phyloP scores from a whole-genome alignment of 371 early-diverging fungal genomes.

The Lichtheimia corymbifera region DNA sequence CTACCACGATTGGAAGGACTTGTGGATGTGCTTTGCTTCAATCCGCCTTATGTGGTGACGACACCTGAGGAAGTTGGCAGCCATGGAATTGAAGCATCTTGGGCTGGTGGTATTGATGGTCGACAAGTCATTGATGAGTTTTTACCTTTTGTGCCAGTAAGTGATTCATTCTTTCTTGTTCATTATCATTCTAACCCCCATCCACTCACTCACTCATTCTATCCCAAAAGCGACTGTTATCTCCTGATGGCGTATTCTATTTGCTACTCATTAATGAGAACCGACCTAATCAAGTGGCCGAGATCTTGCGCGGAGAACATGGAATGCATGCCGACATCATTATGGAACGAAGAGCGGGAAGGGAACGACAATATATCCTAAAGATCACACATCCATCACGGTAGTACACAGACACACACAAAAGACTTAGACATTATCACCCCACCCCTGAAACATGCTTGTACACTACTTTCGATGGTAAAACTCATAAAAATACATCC shows the following conservation, averaged over 20 bases:
- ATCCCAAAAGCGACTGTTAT: constrained; percentile 57
- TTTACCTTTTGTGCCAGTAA: constrained; percentile 71
- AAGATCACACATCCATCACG: constrained; percentile 27
- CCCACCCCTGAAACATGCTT: too few relatives aligned
- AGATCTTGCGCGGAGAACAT: constrained; percentile 45
- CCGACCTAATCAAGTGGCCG: constrained; percentile 80
- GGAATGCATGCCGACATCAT: constrained; percentile 45
- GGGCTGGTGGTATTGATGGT: constrained; percentile 96
- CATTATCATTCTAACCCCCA: neutral
- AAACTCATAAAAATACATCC: too few relatives aligned
- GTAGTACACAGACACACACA: too few relatives aligned
- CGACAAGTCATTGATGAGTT: constrained; percentile 88
- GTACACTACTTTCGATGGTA: too few relatives aligned
- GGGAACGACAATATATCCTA: constrained; percentile 59
- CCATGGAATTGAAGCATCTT: constrained; percentile 78
- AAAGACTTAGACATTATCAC: too few relatives aligned
- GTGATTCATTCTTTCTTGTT: neutral
- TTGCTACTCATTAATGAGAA: constrained; percentile 90
- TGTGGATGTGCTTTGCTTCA: constrained; percentile 89
- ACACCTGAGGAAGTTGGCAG: constrained; percentile 75
- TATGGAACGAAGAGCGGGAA: constrained; percentile 56
- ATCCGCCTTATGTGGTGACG: constrained; percentile 93
- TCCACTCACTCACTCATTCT: neutral
- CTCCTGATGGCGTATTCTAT: constrained; percentile 80
- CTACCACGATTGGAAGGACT: constrained; percentile 50